These are phyloP conservation scores for Talaromyces sp. DNA, from an alignment of 2,329 filamentous ascomycete genomes.

Conservation along the genomic window DNA sequence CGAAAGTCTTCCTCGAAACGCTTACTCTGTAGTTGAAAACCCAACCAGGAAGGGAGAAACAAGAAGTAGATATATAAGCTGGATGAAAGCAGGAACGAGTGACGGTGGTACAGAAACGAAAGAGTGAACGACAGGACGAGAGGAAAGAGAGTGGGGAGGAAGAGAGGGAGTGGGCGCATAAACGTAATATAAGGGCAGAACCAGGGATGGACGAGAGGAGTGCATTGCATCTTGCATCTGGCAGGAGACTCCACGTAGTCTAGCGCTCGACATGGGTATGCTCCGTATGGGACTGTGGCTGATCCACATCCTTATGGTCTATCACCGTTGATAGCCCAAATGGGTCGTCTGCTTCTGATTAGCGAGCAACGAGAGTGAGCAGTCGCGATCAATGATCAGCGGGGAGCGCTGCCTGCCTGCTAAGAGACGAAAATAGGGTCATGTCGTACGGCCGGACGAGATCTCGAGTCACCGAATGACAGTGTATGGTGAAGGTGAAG, in stretches of 20 bases:
- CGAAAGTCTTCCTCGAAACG: constrained; percentile 19
- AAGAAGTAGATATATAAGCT: constrained; percentile 8
- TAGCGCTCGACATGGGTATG: background rate
- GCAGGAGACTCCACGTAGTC: background rate
- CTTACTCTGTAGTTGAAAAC: constrained; percentile 10
- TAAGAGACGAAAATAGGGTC: background rate
- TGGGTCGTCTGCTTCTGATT: background rate
- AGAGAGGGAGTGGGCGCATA: constrained; percentile 2
- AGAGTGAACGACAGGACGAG: constrained; percentile 5
- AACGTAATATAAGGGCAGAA: constrained; percentile 10
- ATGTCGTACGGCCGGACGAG: background rate
- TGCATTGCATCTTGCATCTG: constrained; percentile 17
- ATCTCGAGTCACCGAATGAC: background rate
- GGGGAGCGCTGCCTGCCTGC: background rate
- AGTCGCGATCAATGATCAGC: background rate
- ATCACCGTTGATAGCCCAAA: background rate
- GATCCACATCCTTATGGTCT: background rate
- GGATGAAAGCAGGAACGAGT: constrained; percentile 7
- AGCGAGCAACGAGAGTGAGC: background rate
- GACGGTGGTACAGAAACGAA: constrained; percentile 1
- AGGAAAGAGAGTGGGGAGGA: constrained; percentile 17
- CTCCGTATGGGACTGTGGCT: background rate
- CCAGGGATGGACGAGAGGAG: constrained; percentile 13
- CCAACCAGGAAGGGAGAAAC: constrained; percentile 15
- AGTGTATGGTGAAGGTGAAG: background rate